Percentiles rank a stretch among this genome's conserved stretches.
Conservation (phyloP, 2,329 filamentous ascomycete genomes). For the Aspergillus eucalypticola region DNA sequence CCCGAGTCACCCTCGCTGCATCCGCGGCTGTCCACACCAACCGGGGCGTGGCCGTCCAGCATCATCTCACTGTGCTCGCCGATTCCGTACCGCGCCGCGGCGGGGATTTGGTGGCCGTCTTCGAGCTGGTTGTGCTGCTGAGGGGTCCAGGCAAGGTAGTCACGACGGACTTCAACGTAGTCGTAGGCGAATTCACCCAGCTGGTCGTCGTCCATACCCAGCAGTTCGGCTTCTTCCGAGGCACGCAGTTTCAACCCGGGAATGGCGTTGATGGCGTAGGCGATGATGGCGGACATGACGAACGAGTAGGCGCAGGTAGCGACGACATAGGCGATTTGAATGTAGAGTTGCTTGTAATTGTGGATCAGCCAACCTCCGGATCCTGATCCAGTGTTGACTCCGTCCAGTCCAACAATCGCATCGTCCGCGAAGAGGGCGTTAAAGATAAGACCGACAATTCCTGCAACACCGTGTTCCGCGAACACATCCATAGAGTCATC, state of each 20-base stretch:
- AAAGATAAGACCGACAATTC: constrained; percentile 75
- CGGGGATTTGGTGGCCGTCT: constrained; percentile 56
- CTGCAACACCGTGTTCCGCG: constrained; percentile 83
- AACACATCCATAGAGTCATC: constrained; percentile 91
- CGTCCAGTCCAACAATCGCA: constrained; percentile 73
- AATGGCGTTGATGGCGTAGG: constrained; percentile 69
- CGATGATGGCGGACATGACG: constrained; percentile 66
- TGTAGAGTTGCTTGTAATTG: constrained; percentile 69
- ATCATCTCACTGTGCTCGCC: constrained; percentile 61
- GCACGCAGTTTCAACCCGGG: constrained; percentile 71
- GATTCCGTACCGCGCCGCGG: constrained; percentile 62
- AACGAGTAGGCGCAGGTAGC: constrained; percentile 68
- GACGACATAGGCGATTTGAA: constrained; percentile 68
- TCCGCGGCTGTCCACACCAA: constrained; percentile 32
- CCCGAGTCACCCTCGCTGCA: constrained; percentile 31
- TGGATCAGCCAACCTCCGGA: constrained; percentile 70
- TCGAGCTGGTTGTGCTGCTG: constrained; percentile 45
- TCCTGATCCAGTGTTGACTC: constrained; percentile 52
- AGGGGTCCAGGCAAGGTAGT: constrained; percentile 54
- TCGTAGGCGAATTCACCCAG: constrained; percentile 55
- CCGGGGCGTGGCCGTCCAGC: constrained; percentile 56
- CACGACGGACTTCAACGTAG: constrained; percentile 53
- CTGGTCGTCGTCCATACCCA: constrained; percentile 60
- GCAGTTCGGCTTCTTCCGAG: constrained; percentile 65
- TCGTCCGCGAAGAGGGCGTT: constrained; percentile 76